Evolutionary conservation across 2,329 filamentous ascomycete species (phyloP), one percentile per base, ranked within the genome.

Genomic region (Cladophialophora yegresii): DNA sequence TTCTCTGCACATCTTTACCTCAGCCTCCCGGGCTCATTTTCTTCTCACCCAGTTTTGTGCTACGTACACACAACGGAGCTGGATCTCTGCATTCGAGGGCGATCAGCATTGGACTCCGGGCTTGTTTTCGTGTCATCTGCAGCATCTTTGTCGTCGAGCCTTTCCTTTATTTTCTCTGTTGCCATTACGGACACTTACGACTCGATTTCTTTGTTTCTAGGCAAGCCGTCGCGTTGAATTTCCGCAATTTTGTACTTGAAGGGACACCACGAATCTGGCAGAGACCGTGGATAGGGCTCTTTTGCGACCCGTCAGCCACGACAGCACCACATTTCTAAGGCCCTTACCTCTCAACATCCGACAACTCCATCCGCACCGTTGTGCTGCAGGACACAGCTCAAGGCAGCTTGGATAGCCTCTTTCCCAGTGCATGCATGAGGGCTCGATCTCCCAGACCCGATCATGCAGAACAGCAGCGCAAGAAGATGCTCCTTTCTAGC

Each of bases 401-500:
- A 47, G 16, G 30, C 45, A 10, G 13, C 20, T 6, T 10, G 4
- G 16, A 22, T 50, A 20, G 22, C 47, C 23, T 30, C 43, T 22
- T 12, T 20, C 20, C 9, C 45, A 30, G 51, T 55, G 50, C 36
- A 47, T 66, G 65, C 59, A 67, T 68, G 63, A 69, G 61, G 63
- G 30, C 40, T 58, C 59, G 51, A 58, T 49, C 49, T 16, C 62
- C 61, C 30, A 49, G 54, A 51, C 55, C 57, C 30, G 58, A 40
- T 43, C 33, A 66, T 69, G 55, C 23, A 43, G 63, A 66, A 58
- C 51, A 67, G 47, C 65, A 53, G 32, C 66, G 49, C 33, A 61
- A 49, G 49, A 70, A 69, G 26, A 77, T 77, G 75, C 72, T 76
- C 50, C 66, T 76, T 28, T 74, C 75, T 16, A 73, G 73, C 43